Evolutionary conservation across 2,329 filamentous ascomycete genomes (phyloP), one percentile per base, ranked within the genome.

Genomic region (Phialophora chinensis): DNA sequence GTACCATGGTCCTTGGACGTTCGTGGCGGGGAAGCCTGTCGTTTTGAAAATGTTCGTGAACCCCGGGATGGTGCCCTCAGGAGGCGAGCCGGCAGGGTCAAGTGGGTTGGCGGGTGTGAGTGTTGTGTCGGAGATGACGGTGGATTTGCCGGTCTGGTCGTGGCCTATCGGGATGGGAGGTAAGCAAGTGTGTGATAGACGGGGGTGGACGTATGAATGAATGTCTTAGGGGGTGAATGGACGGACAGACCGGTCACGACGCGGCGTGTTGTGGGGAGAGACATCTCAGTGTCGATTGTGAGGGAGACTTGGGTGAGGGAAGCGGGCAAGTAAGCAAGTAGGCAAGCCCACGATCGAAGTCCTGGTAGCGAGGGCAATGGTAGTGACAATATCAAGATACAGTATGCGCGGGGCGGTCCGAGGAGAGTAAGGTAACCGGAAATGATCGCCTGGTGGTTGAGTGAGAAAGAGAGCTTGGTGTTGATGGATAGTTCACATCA

Each of bases 31-130:
- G 35, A 71, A 60, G n/a, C 68, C 65, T 29, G 69, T 67, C 3
- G 73, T 74, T 38, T 68, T 66, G 69, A 67, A 74, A 33, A 75
- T 35, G 63, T 72, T 73, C 4, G 73, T 73, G 61, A 76, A 74
- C 49, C 70, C 73, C 11, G 69, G 68, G 38, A 71, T 70, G 44
- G 64, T 67, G 27, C 72, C 72, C 7, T 55, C 64, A 54, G 71
- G 72, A 6, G 70, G 66, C 1, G 60, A 65, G 31, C 71, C 68
- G n/a, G 62, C 63, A n/a, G 69, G 62, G 60, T 72, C 71, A 25
- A 74, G 68, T 11, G 73, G 73, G 62, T 73, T 71, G 38, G 71
- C 70, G 17, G 75, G 74, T 1, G 67, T 72, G 25, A 76, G 71
- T 14, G 67, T 17, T 20, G 68, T 50, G 63, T 76, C 75, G 35